Percentiles rank a stretch among this genome's conserved stretches.
Evolutionary conservation across 768 basidiomycete genomes (phyloP).

Genomic region (Phylloporus rhodoxanthus): DNA sequence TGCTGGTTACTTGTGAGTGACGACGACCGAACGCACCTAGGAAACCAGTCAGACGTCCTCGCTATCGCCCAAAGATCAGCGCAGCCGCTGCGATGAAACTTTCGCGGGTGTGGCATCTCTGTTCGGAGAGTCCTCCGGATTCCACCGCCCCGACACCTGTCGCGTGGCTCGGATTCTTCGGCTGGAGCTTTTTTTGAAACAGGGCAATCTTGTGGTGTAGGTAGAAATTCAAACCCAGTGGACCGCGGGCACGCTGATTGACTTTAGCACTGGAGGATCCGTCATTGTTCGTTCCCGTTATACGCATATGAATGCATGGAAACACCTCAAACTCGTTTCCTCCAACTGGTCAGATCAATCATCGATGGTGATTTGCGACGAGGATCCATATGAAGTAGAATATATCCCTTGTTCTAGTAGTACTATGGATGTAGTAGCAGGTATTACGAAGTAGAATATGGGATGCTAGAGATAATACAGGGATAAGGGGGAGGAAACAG

Average conservation of each 20-base stretch:
- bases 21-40: not conserved
- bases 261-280: conserved; percentile 18
- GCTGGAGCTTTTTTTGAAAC: conserved; percentile 15
- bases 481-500: conserved; percentile 2
- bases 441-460: conserved; percentile 20
- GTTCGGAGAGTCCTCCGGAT: conserved; percentile 7
- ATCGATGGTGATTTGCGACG: conserved; percentile 6
- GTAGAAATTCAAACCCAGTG: conserved; percentile 16
- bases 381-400: conserved; percentile 13
- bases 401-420: conserved; percentile 10
- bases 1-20: conserved; percentile 2
- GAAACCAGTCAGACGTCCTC: not conserved
- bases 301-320: conserved; percentile 9
- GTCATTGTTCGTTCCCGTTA: conserved; percentile 1
- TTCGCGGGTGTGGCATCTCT: conserved; percentile 20
- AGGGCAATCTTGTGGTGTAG: conserved; percentile 13
- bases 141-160: conserved; percentile 7
- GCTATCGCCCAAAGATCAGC: not conserved
- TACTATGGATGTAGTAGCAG: conserved; percentile 12
- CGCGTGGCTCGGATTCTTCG: conserved; percentile 14
- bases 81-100: conserved; percentile 8
- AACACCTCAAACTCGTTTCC: conserved; percentile 20
- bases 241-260: conserved; percentile 16
- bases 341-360: conserved; percentile 10
- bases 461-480: conserved; percentile 20